Conservation (phyloP, 352 stramenopile genomes). For the Globisporangium abappressorium region DNA sequence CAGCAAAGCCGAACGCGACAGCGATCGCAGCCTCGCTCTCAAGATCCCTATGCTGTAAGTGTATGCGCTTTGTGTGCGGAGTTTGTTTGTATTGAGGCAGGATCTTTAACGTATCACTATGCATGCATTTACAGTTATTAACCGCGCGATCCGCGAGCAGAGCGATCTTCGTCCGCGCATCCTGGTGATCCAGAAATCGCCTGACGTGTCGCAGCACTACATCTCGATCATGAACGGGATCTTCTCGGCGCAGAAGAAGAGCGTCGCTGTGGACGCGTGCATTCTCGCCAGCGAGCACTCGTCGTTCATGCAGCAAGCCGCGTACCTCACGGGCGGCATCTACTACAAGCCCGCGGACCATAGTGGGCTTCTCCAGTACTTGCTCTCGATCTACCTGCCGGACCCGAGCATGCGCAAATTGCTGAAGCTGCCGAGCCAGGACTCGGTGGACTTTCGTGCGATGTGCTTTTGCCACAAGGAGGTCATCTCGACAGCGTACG, state of each 20-base stretch:
- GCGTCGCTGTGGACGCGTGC: constrained; percentile 77
- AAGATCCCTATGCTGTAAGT: constrained; percentile 78
- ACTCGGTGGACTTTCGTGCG: constrained; percentile 85
- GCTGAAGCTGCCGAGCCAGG: constrained; percentile 80
- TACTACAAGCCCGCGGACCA: constrained; percentile 82
- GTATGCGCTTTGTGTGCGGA: not conserved
- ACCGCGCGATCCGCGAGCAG: constrained; percentile 79
- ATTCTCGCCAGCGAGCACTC: constrained; percentile 74
- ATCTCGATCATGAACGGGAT: constrained; percentile 91
- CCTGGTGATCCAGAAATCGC: constrained; percentile 79
- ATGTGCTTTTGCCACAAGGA: constrained; percentile 89
- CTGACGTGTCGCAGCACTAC: constrained; percentile 85
- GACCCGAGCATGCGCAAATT: constrained; percentile 77
- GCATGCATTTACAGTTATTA: constrained; percentile 60
- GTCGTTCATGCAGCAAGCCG: constrained; percentile 85
- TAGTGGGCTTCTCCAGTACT: constrained; percentile 74
- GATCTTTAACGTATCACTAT: not conserved
- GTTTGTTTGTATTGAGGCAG: not conserved
- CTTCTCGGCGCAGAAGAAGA: constrained; percentile 88
- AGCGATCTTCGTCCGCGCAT: constrained; percentile 75
- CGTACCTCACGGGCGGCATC: constrained; percentile 83
- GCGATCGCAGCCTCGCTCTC: constrained; percentile 77
- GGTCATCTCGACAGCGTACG: constrained; percentile 79
- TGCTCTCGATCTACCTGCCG: constrained; percentile 85
- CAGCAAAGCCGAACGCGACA: constrained; percentile 53